phyloP scores from a whole-genome alignment of 2,329 filamentous ascomycete genomes.

The Tolypocladium nubicola region DNA sequence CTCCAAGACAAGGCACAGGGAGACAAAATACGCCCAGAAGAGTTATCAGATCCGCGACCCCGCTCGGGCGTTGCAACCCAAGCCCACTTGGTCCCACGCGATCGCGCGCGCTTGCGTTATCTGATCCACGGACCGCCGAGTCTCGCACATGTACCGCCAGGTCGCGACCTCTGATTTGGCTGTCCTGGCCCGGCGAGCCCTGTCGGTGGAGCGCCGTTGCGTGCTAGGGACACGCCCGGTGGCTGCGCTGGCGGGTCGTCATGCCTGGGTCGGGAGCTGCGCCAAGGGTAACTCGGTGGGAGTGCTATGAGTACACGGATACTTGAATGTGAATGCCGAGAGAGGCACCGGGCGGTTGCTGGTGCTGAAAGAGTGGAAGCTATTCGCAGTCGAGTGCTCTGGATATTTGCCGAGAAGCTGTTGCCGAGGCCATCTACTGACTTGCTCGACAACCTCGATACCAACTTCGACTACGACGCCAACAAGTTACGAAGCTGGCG shows the following conservation, averaged over 20 bases:
- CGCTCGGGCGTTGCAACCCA: background rate
- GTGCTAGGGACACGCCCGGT: background rate
- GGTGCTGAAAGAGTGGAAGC: background rate
- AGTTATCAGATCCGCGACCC: constrained; percentile 1
- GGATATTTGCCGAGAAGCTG: background rate
- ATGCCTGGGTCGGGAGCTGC: background rate
- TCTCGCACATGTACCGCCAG: background rate
- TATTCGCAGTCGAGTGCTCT: background rate
- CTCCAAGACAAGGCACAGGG: too few species aligned
- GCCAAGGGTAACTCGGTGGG: background rate
- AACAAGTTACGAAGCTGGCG: background rate
- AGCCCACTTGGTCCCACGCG: background rate
- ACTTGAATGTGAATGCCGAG: background rate
- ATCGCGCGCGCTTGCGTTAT: background rate
- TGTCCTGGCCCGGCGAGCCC: background rate
- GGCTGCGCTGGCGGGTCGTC: background rate
- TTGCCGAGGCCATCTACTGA: background rate
- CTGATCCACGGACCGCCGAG: background rate
- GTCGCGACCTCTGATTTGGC: background rate
- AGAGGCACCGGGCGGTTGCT: background rate
- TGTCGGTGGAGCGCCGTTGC: background rate
- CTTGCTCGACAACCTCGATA: background rate
- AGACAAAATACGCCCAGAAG: background rate
- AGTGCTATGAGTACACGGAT: background rate
- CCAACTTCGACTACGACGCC: background rate